Base-by-base conservation (phyloP, 164 flowering plant genomes). In the Brasenia schreberi region DNA sequence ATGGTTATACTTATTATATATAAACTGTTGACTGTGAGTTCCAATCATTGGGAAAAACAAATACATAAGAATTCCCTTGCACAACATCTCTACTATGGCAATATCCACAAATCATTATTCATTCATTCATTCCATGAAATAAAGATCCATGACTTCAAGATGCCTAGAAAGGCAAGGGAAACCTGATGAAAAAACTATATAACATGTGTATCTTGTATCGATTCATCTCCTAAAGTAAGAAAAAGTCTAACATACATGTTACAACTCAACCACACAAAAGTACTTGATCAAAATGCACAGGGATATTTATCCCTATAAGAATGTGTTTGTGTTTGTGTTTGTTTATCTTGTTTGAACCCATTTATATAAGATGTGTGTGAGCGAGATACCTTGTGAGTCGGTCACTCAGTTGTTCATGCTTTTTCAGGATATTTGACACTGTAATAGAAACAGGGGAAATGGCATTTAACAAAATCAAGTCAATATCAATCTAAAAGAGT, bases 361-460 rank as follows among this genome's bases (percentile, higher is more conserved):
- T 33, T 44, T 10, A 42, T 42, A 33, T 6, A 65, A 65, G 19
- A 17, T 42, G 17, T 12, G 11, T 7, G 6, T 10, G 7, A 17
- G 6, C 43, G 66, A 18, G 39, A 27, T 83, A 94, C 98, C 98
- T 87, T 27, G 97, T 84, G 67, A 94, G 88, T 27, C 96, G 93
- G 70, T 91, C 96, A 39, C 87, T 74, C 66, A 94, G 70, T 58
- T 81, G 87, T 18, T 75, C 86, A 69, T 94, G 99, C 79, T 96
- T 83, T 79, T 82, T 89, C 61, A 89, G 79, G n/a, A 91, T 80
- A 78, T 79, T 85, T 64, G 85, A 64, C 75, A 89, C 99, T 94
- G 85, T 65, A 42, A 33, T 23, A 78, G 27, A 19, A 65, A 75
- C 17, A 33, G 39, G 7, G 67, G 66, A 53, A 27, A 65, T 19